Conservation (phyloP, 106 monocot species). For the Allium fistulosum region DNA sequence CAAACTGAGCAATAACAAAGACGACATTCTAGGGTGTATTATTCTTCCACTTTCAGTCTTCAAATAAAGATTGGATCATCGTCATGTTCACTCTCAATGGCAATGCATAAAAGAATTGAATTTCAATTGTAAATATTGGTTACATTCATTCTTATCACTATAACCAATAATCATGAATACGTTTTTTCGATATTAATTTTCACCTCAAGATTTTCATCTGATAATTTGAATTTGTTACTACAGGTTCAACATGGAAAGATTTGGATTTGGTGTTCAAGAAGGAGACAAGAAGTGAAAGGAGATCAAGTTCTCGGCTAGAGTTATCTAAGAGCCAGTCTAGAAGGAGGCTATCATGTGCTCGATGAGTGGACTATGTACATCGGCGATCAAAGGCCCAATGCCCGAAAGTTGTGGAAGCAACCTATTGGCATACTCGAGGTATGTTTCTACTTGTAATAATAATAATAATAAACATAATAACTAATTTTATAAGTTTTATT, state of each 20-base stretch:
- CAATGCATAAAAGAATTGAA: slow-evolving; percentile 13
- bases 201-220: too few species aligned
- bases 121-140: background rate
- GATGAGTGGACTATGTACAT: slow-evolving; percentile 75
- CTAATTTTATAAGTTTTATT: too few species aligned
- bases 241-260: slow-evolving; percentile 58
- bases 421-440: slow-evolving; percentile 54
- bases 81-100: slow-evolving; percentile 43
- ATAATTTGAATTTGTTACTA: too few species aligned
- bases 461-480: too few species aligned
- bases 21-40: slow-evolving; percentile 49
- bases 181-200: too few species aligned
- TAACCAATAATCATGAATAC: too few species aligned
- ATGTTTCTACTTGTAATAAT: too few species aligned
- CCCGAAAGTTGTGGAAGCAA: slow-evolving; percentile 60
- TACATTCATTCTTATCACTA: too few species aligned
- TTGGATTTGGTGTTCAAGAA: slow-evolving; percentile 31
- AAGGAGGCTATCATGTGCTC: slow-evolving; percentile 68
- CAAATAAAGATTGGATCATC: slow-evolving; percentile 60
- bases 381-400: slow-evolving; percentile 49
- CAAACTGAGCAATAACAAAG: slow-evolving; percentile 21
- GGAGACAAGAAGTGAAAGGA: slow-evolving; percentile 34
- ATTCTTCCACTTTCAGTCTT: slow-evolving; percentile 33
- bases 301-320: slow-evolving; percentile 42
- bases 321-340: slow-evolving; percentile 48